Percentiles rank a stretch among this genome's conserved stretches.
Evolutionary conservation across 2,329 filamentous ascomycete genomes (phyloP).

Genomic region (Neofusicoccum kwambonambiense): DNA sequence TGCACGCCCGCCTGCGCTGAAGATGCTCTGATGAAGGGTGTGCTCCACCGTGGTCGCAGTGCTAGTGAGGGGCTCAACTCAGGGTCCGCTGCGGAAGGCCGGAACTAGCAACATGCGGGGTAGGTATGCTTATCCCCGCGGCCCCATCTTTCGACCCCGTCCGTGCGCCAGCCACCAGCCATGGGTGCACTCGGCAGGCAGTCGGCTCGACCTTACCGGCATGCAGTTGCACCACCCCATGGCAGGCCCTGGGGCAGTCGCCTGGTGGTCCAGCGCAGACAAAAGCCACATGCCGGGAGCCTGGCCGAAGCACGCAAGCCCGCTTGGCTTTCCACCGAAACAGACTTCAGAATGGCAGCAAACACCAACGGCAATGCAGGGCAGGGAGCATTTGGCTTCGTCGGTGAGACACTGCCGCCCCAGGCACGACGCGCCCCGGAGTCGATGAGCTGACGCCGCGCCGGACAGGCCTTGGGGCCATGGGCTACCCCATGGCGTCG

Average conservation of each 20-base stretch:
- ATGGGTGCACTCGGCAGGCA: neutral
- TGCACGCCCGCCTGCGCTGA: too few species aligned
- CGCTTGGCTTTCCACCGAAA: neutral
- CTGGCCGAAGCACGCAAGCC: neutral
- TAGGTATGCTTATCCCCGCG: neutral
- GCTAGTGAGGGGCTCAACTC: neutral
- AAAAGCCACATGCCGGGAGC: neutral
- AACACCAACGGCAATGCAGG: neutral
- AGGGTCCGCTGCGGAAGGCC: neutral
- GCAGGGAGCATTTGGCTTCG: neutral
- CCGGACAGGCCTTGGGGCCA: constrained; percentile 31
- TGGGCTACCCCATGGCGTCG: constrained; percentile 35
- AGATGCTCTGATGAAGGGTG: neutral
- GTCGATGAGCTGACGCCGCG: neutral
- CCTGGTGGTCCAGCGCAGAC: neutral
- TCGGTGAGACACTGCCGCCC: neutral
- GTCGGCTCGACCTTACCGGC: neutral
- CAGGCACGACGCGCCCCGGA: neutral
- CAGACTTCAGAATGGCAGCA: neutral
- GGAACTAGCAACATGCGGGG: neutral
- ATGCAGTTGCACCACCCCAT: neutral
- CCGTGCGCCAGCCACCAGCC: neutral
- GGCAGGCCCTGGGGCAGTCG: neutral
- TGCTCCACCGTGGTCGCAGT: neutral
- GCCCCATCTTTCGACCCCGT: neutral